Percentiles rank a stretch among this genome's conserved stretches.
phyloP scores from a whole-genome alignment of 2,329 filamentous ascomycete species.

The Aspergillus ochraceoroseus region DNA sequence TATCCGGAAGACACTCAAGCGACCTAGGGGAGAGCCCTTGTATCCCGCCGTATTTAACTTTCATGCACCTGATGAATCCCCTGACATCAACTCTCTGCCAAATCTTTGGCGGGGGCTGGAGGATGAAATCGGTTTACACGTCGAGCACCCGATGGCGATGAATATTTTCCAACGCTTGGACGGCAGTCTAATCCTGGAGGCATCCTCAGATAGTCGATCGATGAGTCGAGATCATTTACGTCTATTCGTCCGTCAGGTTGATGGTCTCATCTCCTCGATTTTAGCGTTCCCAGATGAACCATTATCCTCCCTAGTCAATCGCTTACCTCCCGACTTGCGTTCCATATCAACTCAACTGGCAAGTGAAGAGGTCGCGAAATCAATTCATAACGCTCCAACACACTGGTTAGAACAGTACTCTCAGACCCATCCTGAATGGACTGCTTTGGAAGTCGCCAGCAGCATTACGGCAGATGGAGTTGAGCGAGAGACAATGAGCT shows the following conservation, averaged over 20 bases:
- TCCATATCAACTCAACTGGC: constrained; percentile 24
- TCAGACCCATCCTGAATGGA: constrained; percentile 26
- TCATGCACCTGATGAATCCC: constrained; percentile 18
- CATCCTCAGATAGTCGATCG: constrained; percentile 24
- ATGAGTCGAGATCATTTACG: constrained; percentile 28
- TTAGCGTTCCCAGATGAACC: constrained; percentile 25
- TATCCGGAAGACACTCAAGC: constrained; percentile 27
- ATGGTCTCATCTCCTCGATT: constrained; percentile 29
- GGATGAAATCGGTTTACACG: constrained; percentile 34
- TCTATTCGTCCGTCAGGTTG: constrained; percentile 30
- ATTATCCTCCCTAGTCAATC: constrained; percentile 22
- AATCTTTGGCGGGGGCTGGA: constrained; percentile 29
- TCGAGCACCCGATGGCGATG: constrained; percentile 42
- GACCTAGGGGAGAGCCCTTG: constrained; percentile 24
- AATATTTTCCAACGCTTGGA: constrained; percentile 31
- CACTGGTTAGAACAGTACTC: constrained; percentile 29
- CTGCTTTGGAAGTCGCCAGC: constrained; percentile 29
- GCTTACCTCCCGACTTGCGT: constrained; percentile 22
- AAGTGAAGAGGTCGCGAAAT: constrained; percentile 19
- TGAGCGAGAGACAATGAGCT: constrained; percentile 26
- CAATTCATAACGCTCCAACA: constrained; percentile 24
- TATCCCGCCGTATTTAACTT: constrained; percentile 37
- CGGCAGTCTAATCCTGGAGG: constrained; percentile 25
- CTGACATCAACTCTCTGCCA: constrained; percentile 1
- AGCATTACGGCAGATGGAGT: constrained; percentile 19